Evolutionary conservation across 2,329 filamentous ascomycete genomes (phyloP).

Genomic region (Clarireedia hainanense): DNA sequence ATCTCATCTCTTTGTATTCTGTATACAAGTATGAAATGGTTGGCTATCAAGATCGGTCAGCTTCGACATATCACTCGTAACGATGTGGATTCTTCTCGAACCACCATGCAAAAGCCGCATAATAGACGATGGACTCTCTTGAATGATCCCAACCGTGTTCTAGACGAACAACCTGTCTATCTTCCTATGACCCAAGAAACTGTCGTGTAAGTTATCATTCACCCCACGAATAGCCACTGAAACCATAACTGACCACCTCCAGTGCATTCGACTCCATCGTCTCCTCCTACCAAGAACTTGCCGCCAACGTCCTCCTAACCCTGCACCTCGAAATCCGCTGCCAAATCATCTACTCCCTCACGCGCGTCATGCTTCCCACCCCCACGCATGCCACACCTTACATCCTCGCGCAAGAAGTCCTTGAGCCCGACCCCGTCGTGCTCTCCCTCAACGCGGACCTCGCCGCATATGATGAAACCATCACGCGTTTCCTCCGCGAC

Average conservation of each 20-base stretch:
- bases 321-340: slow-evolving; percentile 84
- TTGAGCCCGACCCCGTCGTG: slow-evolving; percentile 71
- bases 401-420: slow-evolving; percentile 62
- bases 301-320: slow-evolving; percentile 70
- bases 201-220: slow-evolving; percentile 53
- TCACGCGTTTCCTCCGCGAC: slow-evolving; percentile 62
- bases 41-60: slow-evolving; percentile 72
- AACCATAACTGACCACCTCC: slow-evolving; percentile 7
- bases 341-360: slow-evolving; percentile 74
- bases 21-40: slow-evolving; percentile 98
- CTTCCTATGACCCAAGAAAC: slow-evolving; percentile 83
- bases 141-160: slow-evolving; percentile 50
- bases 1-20: slow-evolving; percentile 79
- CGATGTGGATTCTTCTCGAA: slow-evolving; percentile 56
- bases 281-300: slow-evolving; percentile 73
- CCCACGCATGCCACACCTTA: slow-evolving; percentile 44
- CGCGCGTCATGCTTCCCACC: slow-evolving; percentile 51
- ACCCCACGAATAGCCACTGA: neutral
- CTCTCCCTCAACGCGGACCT: slow-evolving; percentile 78
- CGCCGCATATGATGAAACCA: slow-evolving; percentile 79
- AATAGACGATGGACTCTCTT: slow-evolving; percentile 79
- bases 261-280: slow-evolving; percentile 84
- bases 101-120: slow-evolving; percentile 21
- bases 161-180: slow-evolving; percentile 61
- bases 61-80: slow-evolving; percentile 75